Conservation (phyloP, 495 filamentous ascomycete species). For the Trichoderma reesei region DNA sequence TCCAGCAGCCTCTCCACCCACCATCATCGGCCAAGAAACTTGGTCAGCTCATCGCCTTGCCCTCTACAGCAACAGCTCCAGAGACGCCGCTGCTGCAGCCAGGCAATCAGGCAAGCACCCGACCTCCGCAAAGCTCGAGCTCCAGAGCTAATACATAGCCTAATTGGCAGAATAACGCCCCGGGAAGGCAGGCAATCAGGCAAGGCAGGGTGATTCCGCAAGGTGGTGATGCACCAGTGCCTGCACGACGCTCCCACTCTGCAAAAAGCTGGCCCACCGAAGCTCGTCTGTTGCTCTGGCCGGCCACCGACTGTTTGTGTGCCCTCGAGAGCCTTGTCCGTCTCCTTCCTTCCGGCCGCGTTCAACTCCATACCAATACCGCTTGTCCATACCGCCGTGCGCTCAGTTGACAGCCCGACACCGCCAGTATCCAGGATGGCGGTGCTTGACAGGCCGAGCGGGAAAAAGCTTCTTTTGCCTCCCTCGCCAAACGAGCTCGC, state of each 20-base stretch:
- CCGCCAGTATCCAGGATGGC: neutral
- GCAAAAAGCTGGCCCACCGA: neutral
- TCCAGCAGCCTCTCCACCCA: neutral
- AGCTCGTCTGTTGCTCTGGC: neutral
- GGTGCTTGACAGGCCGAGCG: neutral
- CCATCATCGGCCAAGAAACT: neutral
- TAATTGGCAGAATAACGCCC: neutral
- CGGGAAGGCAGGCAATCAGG: neutral
- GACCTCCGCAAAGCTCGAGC: neutral
- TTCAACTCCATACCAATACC: neutral
- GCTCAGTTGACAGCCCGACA: conserved; percentile 6
- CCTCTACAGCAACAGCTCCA: neutral
- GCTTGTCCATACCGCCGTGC: neutral
- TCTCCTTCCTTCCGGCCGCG: neutral
- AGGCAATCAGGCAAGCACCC: neutral
- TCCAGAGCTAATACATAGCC: neutral
- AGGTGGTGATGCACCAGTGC: neutral
- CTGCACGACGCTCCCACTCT: neutral
- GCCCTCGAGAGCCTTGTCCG: neutral
- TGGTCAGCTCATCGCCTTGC: conserved; percentile 4
- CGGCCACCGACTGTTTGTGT: conserved; percentile 6
- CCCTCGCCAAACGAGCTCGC: conserved; percentile 7
- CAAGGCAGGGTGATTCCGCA: no score
- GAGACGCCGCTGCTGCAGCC: neutral
- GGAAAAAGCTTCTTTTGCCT: neutral